Base-by-base conservation (phyloP, 2,329 filamentous ascomycete species). In the Clarireedia paspali region DNA sequence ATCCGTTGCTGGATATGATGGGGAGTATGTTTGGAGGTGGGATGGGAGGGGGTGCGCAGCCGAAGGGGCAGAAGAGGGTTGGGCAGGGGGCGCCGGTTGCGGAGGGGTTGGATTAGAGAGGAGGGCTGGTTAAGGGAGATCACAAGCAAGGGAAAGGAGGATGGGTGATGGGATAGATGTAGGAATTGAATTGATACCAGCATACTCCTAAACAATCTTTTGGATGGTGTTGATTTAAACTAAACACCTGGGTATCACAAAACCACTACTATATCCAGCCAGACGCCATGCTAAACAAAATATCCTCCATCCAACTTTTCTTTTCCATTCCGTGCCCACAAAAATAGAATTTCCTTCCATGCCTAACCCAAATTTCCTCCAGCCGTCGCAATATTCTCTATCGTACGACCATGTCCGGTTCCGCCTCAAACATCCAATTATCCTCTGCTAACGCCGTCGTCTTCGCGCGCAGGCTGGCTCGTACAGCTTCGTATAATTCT, bases 1-100 rank as follows among this genome's bases (percentile, higher is more conserved):
- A 97, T 71, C 91, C 91, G 3, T 76, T 99, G 71, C 83, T 97
- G 73, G 94, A 99, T 70, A 97, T 99, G 91, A 95, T 99, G 88
- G 91, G 91, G 48, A 91, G 84, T 60, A 83, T 99, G 78, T 88
- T 99, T 67, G 91, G 91, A 49, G 90, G 90, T 20, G 86, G 84
- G 6, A 81, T 77, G 26, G 81, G 78, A 15, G 77, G 77, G 50
- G 77, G 71, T 44, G 62, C 62, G 26, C 40, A n/a, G 17, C 45
- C 39, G 40, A 68, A 68, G 51, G 64, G 73, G 60, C 70, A 68
- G 45, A 67, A 65, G 57, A 69, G 71, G 53, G 70, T 72, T 49
- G 68, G 70, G 36, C 68, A 70, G 15, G 50, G 30, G 4, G 75
- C 74, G 62, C 81, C 82, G 23, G 71, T 76, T 51, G 75, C 81